Base-by-base conservation (phyloP, 768 basidiomycete species). In the Albatrellus ellisii region DNA sequence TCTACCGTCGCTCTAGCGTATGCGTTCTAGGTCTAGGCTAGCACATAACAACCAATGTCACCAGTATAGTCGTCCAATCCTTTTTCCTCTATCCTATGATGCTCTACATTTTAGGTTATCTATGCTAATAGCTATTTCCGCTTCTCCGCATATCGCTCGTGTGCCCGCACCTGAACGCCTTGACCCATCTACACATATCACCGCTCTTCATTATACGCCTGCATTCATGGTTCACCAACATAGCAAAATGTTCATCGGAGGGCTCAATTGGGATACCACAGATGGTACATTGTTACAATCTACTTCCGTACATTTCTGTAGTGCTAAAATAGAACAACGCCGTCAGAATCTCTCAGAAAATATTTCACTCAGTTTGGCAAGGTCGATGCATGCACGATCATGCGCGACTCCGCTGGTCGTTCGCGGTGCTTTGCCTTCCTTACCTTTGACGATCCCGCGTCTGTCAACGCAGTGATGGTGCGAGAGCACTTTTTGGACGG, bases 201-300 rank as follows among this genome's bases (percentile, higher is more conserved):
- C 46, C 36, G 41, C 39, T 18, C 49, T 24, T 41, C 50, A 28
- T 26, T 24, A 43, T 33, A 31, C 32, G 36, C 32, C 25, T 36
- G 37, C 38, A 45, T 41, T 28, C 20, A 14, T 18, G 15, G 20
- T 14, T 41, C 27, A 35, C 42, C 28, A 41, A 39, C 43, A 10
- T 64, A 95, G 94, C 64, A 98, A 98, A 70, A 95, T 98, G 92
- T 98, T 98, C 63, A 90, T 98, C 57, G 92, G 92, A 44, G 92
- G 92, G 46, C 70, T 98, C 49, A 95, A 95, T 66, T 98, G 92
- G 92, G 91, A 95, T 62, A 95, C 92, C 53, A 92, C 87, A 59
- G 92, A 97, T 71, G 92, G 94, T 98, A 74, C 44, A 39, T 41
- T 41, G 57, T 57, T 52, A 52, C 60, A n/a, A 60, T 60, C 57